Percentiles rank a stretch among this genome's conserved stretches.
phyloP scores from a whole-genome alignment of 2,329 filamentous ascomycete species.

The Penicillium concentricum region DNA sequence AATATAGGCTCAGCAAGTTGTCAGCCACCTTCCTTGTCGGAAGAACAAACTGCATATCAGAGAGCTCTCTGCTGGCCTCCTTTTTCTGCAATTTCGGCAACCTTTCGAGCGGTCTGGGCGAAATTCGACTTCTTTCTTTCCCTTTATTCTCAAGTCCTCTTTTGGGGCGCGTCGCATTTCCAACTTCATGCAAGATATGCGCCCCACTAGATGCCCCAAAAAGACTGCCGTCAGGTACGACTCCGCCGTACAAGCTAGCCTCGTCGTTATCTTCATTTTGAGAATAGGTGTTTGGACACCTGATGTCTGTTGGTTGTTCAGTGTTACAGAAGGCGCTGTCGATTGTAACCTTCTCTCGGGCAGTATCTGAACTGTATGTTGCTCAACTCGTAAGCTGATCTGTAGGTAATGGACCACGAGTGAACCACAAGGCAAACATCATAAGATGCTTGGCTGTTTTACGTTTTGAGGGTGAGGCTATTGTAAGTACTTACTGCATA shows the following conservation, averaged over 20 bases:
- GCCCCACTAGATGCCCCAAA: slow-evolving; percentile 7
- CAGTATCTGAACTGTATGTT: background rate
- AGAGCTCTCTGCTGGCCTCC: background rate
- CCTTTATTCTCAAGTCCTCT: background rate
- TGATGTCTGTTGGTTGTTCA: background rate
- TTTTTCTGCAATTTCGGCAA: background rate
- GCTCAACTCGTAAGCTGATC: background rate
- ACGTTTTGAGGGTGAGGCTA: background rate
- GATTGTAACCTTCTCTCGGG: background rate
- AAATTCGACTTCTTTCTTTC: background rate
- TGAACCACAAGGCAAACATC: too few relatives aligned
- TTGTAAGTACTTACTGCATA: background rate
- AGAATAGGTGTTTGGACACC: background rate
- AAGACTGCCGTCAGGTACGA: background rate
- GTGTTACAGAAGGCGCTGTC: background rate
- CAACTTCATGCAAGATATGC: background rate
- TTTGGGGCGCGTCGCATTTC: background rate
- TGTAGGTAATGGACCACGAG: background rate
- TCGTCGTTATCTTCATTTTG: background rate
- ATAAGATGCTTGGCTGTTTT: background rate
- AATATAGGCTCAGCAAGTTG: slow-evolving; percentile 2
- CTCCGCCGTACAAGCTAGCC: background rate
- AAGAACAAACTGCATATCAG: slow-evolving; percentile 1
- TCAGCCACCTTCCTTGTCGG: slow-evolving; percentile 3
- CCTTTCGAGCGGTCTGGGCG: background rate